phyloP scores from a whole-genome alignment of 164 flowering plant genomes.

The Sextonia rubra region DNA sequence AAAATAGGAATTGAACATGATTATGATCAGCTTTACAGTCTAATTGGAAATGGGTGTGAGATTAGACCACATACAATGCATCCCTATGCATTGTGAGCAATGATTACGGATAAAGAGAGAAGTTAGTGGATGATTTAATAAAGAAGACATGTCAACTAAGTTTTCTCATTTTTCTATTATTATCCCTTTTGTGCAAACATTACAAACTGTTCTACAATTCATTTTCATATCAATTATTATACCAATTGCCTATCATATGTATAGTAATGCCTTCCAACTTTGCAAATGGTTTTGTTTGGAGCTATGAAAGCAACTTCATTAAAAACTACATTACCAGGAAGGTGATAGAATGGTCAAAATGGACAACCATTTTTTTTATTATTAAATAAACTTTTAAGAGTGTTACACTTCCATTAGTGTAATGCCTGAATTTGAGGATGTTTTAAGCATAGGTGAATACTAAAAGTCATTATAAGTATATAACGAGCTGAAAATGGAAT shows the following conservation, averaged over 20 bases:
- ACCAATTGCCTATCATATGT: too few species aligned
- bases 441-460: too few species aligned
- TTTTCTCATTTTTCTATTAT: conserved; percentile 1
- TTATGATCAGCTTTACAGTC: conserved; percentile 4
- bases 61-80: background rate
- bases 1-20: background rate
- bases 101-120: background rate
- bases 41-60: background rate
- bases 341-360: too few species aligned
- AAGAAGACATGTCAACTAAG: background rate
- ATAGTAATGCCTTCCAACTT: too few species aligned
- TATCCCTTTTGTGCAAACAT: background rate
- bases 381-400: too few species aligned
- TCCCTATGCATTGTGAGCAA: background rate
- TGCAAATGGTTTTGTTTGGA: background rate
- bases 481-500: too few species aligned
- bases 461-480: too few species aligned
- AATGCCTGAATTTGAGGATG: too few species aligned
- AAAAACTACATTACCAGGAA: too few species aligned
- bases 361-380: too few species aligned
- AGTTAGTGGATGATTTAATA: background rate
- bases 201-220: background rate
- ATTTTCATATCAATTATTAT: too few species aligned
- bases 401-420: too few species aligned
- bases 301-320: background rate